These are phyloP conservation scores for Blastobotrys parvus DNA, from an alignment of 805 yeast species.

Conservation along the genomic window DNA sequence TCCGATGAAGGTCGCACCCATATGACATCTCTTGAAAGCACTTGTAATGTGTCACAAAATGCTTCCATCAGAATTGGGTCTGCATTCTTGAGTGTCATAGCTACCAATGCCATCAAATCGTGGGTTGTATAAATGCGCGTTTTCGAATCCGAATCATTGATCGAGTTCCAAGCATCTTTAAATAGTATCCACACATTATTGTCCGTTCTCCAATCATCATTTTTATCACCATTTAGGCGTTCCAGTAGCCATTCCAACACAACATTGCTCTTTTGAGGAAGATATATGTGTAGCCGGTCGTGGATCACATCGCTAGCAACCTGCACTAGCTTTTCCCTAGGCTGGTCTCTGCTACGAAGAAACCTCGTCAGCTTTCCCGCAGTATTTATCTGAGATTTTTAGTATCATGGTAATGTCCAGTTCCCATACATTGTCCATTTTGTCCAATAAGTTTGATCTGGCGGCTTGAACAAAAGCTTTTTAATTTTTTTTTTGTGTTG, in stretches of 20 bases:
- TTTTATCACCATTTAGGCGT: slow-evolving; percentile 15
- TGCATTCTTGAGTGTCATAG: neutral
- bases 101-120: neutral
- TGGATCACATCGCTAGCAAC: slow-evolving; percentile 18
- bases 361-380: slow-evolving; percentile 21
- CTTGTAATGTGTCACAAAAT: neutral
- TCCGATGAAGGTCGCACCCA: neutral
- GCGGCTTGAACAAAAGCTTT: too few species aligned
- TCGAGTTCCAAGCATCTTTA: neutral
- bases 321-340: slow-evolving; percentile 14
- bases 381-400: neutral
- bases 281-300: slow-evolving; percentile 16
- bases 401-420: too few species aligned
- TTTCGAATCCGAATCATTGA: neutral
- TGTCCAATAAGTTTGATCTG: too few species aligned
- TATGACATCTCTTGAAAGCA: neutral
- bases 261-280: slow-evolving; percentile 28
- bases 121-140: neutral
- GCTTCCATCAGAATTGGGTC: neutral
- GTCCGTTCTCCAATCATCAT: neutral
- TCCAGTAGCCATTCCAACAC: slow-evolving; percentile 31
- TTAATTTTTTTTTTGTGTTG: neutral
- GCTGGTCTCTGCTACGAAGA: slow-evolving; percentile 21
- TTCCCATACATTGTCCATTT: too few species aligned
- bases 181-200: neutral